These are phyloP conservation scores for Tricharina praecox DNA, from an alignment of 495 filamentous ascomycete genomes.

Conservation along the genomic window DNA sequence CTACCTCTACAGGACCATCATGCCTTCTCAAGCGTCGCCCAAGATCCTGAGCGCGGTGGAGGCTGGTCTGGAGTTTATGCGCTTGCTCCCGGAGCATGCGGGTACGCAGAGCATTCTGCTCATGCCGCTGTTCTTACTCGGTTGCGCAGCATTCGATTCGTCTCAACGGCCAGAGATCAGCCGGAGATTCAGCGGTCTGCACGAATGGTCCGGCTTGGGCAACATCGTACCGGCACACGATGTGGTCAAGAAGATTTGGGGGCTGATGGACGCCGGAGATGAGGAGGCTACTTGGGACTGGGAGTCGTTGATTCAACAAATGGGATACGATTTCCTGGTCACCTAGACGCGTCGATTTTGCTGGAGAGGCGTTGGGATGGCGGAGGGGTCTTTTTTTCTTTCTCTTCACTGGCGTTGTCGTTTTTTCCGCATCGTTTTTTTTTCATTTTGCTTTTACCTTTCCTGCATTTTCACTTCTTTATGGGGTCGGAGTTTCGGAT, in stretches of 20 bases:
- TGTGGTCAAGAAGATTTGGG: slow-evolving; percentile 69
- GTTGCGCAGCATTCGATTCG: slow-evolving; percentile 60
- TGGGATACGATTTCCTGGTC: slow-evolving; percentile 70
- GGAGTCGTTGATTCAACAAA: slow-evolving; percentile 59
- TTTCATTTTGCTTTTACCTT: not conserved
- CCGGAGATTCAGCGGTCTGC: slow-evolving; percentile 48
- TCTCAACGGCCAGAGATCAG: slow-evolving; percentile 53
- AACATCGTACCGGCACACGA: slow-evolving; percentile 62
- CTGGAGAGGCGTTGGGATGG: too few relatives aligned
- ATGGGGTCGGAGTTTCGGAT: slow-evolving; percentile 10
- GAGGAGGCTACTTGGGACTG: slow-evolving; percentile 74
- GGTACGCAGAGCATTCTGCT: slow-evolving; percentile 65
- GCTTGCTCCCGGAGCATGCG: slow-evolving; percentile 44
- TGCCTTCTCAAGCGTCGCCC: slow-evolving; percentile 49
- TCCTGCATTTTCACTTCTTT: not conserved
- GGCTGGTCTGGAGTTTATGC: slow-evolving; percentile 49
- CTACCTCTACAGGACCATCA: slow-evolving; percentile 72
- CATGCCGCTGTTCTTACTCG: slow-evolving; percentile 75
- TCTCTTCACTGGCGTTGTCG: slow-evolving; percentile 14
- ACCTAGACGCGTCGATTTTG: too few relatives aligned
- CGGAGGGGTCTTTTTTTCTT: too few relatives aligned
- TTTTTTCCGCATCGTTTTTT: not conserved
- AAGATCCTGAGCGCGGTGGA: slow-evolving; percentile 62
- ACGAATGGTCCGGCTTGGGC: slow-evolving; percentile 60
- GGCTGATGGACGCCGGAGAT: slow-evolving; percentile 57